A percentile compares a stretch with the other conserved stretches of the same genome.
Conservation (phyloP, 257 asterid species). For the Marsdenia floribunda region DNA sequence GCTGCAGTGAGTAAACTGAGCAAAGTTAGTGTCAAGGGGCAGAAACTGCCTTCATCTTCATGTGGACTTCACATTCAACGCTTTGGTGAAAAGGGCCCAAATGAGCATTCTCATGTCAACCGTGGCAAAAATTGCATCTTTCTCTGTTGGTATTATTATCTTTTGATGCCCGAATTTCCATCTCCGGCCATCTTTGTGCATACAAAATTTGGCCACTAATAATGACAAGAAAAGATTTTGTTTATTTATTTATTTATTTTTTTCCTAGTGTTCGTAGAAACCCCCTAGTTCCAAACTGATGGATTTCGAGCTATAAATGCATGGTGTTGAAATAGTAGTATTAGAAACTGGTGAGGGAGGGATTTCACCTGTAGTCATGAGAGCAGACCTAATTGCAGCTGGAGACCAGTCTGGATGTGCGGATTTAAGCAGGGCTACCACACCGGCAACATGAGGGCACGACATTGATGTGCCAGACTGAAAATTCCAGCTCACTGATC, state of each 20-base stretch:
- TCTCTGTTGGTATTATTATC: no score
- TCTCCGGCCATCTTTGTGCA: neutral
- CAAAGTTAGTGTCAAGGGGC: neutral
- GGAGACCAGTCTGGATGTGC: conserved; percentile 67
- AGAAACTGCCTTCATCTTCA: no score
- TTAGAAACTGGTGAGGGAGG: neutral
- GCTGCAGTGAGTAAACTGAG: neutral
- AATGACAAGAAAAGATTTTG: no score
- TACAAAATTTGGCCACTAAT: neutral
- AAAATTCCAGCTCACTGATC: conserved; percentile 43
- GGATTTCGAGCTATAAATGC: neutral
- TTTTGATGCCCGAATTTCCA: neutral
- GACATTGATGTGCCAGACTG: conserved; percentile 73
- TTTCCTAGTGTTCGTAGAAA: neutral
- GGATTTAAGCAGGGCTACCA: conserved; percentile 54
- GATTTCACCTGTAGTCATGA: conserved; percentile 57
- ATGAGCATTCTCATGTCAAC: neutral
- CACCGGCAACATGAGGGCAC: conserved; percentile 71
- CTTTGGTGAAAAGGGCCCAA: neutral
- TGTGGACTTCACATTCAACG: neutral
- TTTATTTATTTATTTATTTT: no score
- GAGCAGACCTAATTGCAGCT: conserved; percentile 62
- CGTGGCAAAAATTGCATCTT: neutral
- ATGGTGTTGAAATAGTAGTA: neutral
- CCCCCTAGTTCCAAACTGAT: neutral